Conservation (phyloP, 169 alveolate species). For the Plasmodium gonderi region DNA sequence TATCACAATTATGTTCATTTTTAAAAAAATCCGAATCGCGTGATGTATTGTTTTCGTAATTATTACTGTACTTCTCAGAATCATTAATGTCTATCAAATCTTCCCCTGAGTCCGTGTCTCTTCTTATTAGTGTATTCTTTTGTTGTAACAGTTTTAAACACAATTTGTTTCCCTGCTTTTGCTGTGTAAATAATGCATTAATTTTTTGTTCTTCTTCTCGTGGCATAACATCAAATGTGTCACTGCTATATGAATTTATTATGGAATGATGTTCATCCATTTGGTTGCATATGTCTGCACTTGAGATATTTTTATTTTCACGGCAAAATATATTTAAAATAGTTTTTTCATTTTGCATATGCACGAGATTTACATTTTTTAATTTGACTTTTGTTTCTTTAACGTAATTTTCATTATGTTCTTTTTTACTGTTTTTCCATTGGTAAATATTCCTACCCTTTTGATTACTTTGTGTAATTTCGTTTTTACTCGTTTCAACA, state of each 20-base stretch:
- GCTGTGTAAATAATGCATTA: not conserved
- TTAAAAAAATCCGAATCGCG: not conserved
- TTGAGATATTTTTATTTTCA: not conserved
- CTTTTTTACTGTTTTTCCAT: slow-evolving; percentile 1
- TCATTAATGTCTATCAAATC: not conserved
- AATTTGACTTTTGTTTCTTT: not conserved
- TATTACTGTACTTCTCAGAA: not conserved
- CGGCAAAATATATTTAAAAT: not conserved
- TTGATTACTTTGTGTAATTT: not conserved
- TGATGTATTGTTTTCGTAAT: not conserved
- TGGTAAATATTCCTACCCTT: not conserved
- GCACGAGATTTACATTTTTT: not conserved
- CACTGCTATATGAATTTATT: not conserved
- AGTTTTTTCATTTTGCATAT: not conserved
- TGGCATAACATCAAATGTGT: not conserved
- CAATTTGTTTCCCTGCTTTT: not conserved
- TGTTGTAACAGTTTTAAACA: not conserved
- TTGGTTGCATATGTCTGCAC: not conserved
- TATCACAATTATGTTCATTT: not conserved
- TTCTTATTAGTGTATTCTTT: not conserved
- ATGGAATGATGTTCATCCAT: not conserved
- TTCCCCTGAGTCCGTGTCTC: not conserved
- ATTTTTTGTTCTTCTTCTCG: not conserved
- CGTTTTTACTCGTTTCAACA: slow-evolving; percentile 1
- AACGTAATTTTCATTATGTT: slow-evolving; percentile 7